phyloP scores from a whole-genome alignment of 2,329 filamentous ascomycete genomes.

The Hypoxylon sp. region DNA sequence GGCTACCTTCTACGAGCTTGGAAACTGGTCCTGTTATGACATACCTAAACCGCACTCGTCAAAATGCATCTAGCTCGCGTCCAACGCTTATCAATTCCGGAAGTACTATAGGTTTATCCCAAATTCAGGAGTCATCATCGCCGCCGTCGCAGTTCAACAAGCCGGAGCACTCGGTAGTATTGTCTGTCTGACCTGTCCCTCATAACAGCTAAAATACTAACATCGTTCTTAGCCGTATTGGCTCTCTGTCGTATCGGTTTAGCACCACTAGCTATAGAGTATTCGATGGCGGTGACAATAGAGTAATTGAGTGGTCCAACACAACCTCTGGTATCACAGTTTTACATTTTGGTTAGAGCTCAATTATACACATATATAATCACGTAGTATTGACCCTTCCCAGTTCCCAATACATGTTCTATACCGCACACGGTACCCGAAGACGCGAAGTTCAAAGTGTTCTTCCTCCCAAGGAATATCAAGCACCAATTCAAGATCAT shows the following conservation, averaged over 20 bases:
- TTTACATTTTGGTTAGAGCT: conserved; percentile 39
- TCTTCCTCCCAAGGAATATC: conserved; percentile 41
- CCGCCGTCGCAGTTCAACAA: conserved; percentile 8
- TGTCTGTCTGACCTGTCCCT: conserved; percentile 21
- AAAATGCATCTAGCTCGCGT: not conserved
- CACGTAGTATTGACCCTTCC: conserved; percentile 3
- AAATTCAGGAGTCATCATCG: conserved; percentile 1
- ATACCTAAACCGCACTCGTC: conserved; percentile 12
- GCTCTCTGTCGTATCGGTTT: conserved; percentile 31
- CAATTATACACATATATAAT: not conserved
- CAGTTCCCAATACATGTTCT: conserved; percentile 33
- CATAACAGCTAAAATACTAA: conserved; percentile 3
- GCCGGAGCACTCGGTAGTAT: conserved; percentile 16
- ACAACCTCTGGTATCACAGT: conserved; percentile 24
- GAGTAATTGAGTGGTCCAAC: conserved; percentile 42
- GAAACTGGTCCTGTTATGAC: conserved; percentile 22
- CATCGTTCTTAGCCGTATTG: conserved; percentile 21
- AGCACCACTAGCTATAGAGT: conserved; percentile 32
- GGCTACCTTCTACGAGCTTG: conserved; percentile 2
- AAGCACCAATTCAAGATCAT: conserved; percentile 43
- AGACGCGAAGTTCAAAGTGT: conserved; percentile 40
- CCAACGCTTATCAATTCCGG: not conserved
- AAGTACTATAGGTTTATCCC: not conserved
- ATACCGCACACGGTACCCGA: conserved; percentile 47
- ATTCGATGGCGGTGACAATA: conserved; percentile 19